A percentile compares a stretch with the other conserved stretches of the same genome.
Conservation (phyloP, 805 yeast genomes). For the Metschnikowia lochheadii region DNA sequence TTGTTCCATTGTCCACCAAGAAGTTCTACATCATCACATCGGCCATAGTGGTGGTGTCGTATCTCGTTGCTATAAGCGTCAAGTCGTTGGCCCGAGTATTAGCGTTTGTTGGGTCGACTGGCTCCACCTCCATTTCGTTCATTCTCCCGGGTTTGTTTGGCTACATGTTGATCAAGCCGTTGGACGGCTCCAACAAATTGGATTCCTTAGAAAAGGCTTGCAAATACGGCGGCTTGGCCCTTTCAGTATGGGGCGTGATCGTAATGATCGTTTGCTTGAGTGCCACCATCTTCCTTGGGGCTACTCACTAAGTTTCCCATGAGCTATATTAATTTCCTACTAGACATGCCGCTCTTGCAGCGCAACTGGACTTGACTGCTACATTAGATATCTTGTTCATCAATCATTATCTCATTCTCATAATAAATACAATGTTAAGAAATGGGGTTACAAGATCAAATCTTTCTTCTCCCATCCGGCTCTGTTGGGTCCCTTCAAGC, state of each 20-base stretch:
- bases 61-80: slow-evolving; percentile 60
- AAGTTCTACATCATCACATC: slow-evolving; percentile 28
- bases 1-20: slow-evolving; percentile 28
- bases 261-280: slow-evolving; percentile 69
- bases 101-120: slow-evolving; percentile 89
- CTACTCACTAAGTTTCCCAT: slow-evolving; percentile 25
- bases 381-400: neutral
- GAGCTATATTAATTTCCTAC: neutral
- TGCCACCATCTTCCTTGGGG: slow-evolving; percentile 44
- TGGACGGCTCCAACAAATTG: slow-evolving; percentile 23
- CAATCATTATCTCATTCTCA: neutral
- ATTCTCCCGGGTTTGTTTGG: slow-evolving; percentile 88
- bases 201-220: slow-evolving; percentile 29
- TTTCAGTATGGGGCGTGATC: slow-evolving; percentile 63
- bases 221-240: slow-evolving; percentile 48
- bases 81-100: slow-evolving; percentile 75
- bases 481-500: slow-evolving; percentile 28
- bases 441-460: slow-evolving; percentile 20
- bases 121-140: slow-evolving; percentile 87
- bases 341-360: neutral
- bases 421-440: neutral
- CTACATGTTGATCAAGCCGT: slow-evolving; percentile 59
- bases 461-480: slow-evolving; percentile 43
- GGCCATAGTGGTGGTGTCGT: slow-evolving; percentile 47
- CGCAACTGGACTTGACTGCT: neutral